These are phyloP conservation scores for Trametes gibbosa DNA, from an alignment of 768 basidiomycete species.

Conservation along the genomic window DNA sequence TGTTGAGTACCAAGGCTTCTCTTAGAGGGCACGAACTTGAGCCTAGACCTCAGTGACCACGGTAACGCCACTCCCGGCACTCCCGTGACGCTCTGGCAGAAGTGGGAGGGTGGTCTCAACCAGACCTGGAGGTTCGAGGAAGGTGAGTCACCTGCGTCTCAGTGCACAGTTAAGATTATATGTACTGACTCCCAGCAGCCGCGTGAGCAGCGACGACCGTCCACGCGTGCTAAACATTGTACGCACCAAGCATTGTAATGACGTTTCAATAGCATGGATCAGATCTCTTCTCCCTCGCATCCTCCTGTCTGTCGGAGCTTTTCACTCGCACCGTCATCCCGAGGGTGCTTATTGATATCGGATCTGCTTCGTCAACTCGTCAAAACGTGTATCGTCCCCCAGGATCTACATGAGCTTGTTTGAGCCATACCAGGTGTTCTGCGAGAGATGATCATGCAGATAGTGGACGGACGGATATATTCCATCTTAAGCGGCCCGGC, in stretches of 20 bases:
- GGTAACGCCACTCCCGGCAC: conserved; percentile 47
- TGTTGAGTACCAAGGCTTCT: conserved; percentile 38
- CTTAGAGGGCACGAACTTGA: conserved; percentile 41
- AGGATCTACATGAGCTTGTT: background rate
- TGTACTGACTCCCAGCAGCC: background rate
- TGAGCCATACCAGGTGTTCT: background rate
- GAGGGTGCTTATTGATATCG: background rate
- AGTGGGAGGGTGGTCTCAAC: conserved; percentile 45
- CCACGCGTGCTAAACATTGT: background rate
- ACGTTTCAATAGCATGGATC: background rate
- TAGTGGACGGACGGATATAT: background rate
- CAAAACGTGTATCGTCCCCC: background rate
- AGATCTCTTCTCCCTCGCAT: background rate
- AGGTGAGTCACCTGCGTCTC: conserved; percentile 6
- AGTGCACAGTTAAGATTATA: background rate
- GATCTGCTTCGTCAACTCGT: too few relatives aligned
- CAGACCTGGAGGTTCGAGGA: conserved; percentile 51
- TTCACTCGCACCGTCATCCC: background rate
- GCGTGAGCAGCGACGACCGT: background rate
- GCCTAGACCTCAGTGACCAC: conserved; percentile 46
- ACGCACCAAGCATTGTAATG: background rate
- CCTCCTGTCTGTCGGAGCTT: background rate
- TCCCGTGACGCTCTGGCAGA: conserved; percentile 45
- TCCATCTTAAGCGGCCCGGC: background rate
- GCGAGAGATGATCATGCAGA: background rate